phyloP scores from a whole-genome alignment of 352 stramenopile species.

The Pythium monospermum region DNA sequence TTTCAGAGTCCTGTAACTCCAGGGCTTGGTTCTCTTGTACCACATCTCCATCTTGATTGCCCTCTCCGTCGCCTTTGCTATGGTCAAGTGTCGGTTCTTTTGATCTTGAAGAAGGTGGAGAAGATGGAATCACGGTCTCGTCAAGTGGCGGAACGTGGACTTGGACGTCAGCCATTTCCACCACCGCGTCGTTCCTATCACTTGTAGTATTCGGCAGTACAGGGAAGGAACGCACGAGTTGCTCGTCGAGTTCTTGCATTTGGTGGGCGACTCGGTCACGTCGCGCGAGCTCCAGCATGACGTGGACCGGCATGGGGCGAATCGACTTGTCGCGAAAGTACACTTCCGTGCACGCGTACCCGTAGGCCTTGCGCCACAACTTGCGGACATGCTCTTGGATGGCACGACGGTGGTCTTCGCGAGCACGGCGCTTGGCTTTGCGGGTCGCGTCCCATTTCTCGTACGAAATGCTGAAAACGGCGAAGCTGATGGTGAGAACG shows the following conservation, averaged over 20 bases:
- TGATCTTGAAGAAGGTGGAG: too few relatives aligned
- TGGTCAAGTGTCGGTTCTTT: too few relatives aligned
- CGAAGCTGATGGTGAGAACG: slow-evolving; percentile 42
- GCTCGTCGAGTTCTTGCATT: slow-evolving; percentile 26
- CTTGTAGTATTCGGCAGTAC: too few relatives aligned
- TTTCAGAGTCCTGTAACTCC: too few relatives aligned
- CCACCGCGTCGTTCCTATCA: too few relatives aligned
- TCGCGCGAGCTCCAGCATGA: slow-evolving; percentile 58
- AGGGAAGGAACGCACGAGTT: slow-evolving; percentile 39
- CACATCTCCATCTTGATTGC: too few relatives aligned
- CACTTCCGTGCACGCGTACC: slow-evolving; percentile 47
- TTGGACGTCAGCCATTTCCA: too few relatives aligned
- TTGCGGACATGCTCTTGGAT: slow-evolving; percentile 39
- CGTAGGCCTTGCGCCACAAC: slow-evolving; percentile 55
- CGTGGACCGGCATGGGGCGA: slow-evolving; percentile 44
- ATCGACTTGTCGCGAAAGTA: slow-evolving; percentile 44
- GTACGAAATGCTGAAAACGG: slow-evolving; percentile 48
- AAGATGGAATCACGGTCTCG: too few relatives aligned
- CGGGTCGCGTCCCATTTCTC: slow-evolving; percentile 40
- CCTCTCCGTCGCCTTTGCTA: too few relatives aligned
- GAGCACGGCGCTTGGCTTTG: slow-evolving; percentile 23
- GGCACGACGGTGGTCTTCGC: slow-evolving; percentile 43
- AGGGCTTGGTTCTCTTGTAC: too few relatives aligned
- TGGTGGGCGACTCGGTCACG: slow-evolving; percentile 29
- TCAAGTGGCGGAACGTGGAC: too few relatives aligned